phyloP scores from a whole-genome alignment of 2,329 filamentous ascomycete genomes.

The Chaetomiaceae sp. region DNA sequence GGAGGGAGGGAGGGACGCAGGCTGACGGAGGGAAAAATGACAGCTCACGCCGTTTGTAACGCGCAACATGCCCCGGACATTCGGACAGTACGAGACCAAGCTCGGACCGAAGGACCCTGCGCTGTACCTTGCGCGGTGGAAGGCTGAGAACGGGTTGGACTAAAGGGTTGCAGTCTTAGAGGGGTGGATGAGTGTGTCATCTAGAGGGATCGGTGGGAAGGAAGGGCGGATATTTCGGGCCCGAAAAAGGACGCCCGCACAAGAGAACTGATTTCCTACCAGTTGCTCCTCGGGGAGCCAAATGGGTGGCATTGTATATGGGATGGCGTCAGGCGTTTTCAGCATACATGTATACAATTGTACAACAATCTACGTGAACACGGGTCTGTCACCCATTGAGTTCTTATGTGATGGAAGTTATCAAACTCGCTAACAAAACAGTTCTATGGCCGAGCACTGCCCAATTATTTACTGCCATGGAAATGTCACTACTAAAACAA shows the following conservation, averaged over 20 bases:
- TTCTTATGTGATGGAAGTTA: too few relatives aligned
- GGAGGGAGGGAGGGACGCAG: neutral
- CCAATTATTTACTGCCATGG: too few relatives aligned
- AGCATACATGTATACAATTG: neutral
- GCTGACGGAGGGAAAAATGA: neutral
- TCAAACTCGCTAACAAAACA: too few relatives aligned
- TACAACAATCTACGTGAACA: too few relatives aligned
- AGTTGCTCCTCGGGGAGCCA: neutral
- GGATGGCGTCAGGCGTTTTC: constrained; percentile 15
- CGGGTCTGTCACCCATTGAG: too few relatives aligned
- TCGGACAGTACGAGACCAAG: constrained; percentile 49
- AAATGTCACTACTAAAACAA: too few relatives aligned
- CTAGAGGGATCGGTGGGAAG: neutral
- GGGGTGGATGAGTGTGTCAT: neutral
- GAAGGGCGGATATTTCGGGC: neutral
- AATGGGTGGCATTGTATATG: neutral
- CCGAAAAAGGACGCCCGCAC: too few relatives aligned
- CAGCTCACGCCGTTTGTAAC: constrained; percentile 80
- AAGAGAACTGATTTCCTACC: too few relatives aligned
- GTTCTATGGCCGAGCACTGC: too few relatives aligned
- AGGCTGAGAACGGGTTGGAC: constrained; percentile 60
- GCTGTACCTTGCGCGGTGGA: constrained; percentile 62
- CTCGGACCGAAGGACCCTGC: constrained; percentile 56
- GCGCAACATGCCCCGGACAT: constrained; percentile 48
- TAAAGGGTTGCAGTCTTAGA: too few relatives aligned